Conservation (phyloP, 768 basidiomycete species). For the Hericium alpestre region DNA sequence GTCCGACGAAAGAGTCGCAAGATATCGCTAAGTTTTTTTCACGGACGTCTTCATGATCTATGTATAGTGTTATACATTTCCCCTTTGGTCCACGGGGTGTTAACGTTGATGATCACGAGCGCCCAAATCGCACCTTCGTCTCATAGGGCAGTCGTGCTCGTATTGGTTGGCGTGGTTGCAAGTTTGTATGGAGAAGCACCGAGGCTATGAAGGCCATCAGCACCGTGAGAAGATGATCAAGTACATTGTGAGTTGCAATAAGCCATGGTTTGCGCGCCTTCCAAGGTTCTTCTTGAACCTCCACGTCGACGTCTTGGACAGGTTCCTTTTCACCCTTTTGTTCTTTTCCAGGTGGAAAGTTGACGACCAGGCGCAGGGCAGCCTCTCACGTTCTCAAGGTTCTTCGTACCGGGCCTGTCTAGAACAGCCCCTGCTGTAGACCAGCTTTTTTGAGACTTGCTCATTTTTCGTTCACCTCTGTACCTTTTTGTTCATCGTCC, state of each 20-base stretch:
- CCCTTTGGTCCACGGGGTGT: no score
- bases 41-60: slow-evolving; percentile 17
- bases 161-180: no score
- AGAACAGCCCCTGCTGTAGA: slow-evolving; percentile 16
- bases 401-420: slow-evolving; percentile 9
- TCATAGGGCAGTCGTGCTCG: no score
- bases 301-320: slow-evolving; percentile 7
- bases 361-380: slow-evolving; percentile 16
- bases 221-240: no score
- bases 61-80: background rate
- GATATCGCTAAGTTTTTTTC: slow-evolving; percentile 42
- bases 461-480: slow-evolving; percentile 12
- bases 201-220: no score
- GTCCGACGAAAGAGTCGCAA: slow-evolving; percentile 16
- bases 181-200: no score
- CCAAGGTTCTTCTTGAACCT: background rate
- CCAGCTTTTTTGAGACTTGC: slow-evolving; percentile 2
- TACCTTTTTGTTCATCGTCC: slow-evolving; percentile 17
- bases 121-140: no score
- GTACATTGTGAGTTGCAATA: no score
- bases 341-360: slow-evolving; percentile 16
- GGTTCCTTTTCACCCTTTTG: slow-evolving; percentile 9
- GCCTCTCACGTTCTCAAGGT: background rate
- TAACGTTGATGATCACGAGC: no score
- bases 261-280: no score